A percentile compares a stretch with the other conserved stretches of the same genome.
Conservation (phyloP, 139 green algal genomes). For the Volvox africanus region DNA sequence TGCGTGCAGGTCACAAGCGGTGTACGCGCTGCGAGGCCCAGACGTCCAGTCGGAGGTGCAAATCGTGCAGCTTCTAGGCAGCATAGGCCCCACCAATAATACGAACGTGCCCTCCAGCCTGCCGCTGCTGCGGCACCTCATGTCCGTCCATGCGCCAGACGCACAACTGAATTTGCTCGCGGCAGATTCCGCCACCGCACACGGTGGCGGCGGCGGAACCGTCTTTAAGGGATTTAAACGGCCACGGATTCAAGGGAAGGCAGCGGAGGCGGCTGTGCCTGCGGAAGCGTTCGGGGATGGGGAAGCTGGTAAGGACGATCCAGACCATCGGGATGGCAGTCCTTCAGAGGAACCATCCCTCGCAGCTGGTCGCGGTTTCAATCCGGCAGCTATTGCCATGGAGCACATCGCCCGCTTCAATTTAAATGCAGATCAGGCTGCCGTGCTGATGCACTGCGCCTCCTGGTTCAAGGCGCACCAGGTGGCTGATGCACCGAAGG, state of each 20-base stretch:
- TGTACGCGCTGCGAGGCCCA: conserved; percentile 76
- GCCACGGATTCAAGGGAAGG: not conserved
- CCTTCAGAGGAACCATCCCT: not conserved
- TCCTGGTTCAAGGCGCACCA: conserved; percentile 54
- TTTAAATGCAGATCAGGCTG: conserved; percentile 77
- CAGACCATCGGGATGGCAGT: not conserved
- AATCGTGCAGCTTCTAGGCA: conserved; percentile 50
- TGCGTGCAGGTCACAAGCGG: conserved; percentile 12
- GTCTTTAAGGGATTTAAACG: not conserved
- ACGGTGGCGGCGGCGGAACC: not conserved
- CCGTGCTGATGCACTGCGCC: conserved; percentile 61
- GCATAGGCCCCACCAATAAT: not conserved
- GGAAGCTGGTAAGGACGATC: not conserved
- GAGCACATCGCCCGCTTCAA: conserved; percentile 46
- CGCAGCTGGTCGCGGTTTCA: not conserved
- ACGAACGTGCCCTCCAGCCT: not conserved
- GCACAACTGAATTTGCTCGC: not conserved
- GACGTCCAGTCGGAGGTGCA: conserved; percentile 76
- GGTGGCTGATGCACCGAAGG: not conserved
- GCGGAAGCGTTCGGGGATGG: not conserved
- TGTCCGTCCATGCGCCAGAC: not conserved
- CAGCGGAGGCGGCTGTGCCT: not conserved
- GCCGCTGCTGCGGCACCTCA: conserved; percentile 22
- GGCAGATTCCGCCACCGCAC: not conserved
- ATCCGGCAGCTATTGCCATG: not conserved